Conservation (phyloP, 148 eudicot genomes). For the Mesembryanthemum crystallinum region DNA sequence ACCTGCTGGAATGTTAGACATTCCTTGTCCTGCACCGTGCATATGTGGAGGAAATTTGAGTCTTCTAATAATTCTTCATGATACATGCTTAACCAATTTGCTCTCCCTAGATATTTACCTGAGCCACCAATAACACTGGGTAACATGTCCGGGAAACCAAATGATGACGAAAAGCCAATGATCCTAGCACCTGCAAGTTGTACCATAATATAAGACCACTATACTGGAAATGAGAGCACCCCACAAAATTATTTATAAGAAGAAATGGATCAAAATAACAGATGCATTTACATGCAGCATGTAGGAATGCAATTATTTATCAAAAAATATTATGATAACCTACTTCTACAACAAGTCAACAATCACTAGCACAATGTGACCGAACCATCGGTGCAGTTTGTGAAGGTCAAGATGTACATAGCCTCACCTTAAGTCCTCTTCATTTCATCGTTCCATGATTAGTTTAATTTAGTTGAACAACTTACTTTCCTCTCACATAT, state of each 20-base stretch:
- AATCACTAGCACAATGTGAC: too few species aligned
- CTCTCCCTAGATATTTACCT: slow-evolving; percentile 17
- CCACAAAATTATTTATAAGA: not conserved
- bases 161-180: slow-evolving; percentile 35
- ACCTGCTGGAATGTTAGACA: slow-evolving; percentile 9
- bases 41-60: slow-evolving; percentile 16
- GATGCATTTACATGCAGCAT: not conserved
- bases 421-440: too few species aligned
- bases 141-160: slow-evolving; percentile 32
- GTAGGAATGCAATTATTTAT: too few species aligned
- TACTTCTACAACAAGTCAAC: too few species aligned
- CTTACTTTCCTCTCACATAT: too few species aligned
- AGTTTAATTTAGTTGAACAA: too few species aligned
- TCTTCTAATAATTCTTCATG: slow-evolving; percentile 14
- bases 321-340: too few species aligned
- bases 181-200: slow-evolving; percentile 33
- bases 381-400: too few species aligned
- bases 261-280: not conserved
- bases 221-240: not conserved
- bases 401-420: too few species aligned
- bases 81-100: slow-evolving; percentile 9
- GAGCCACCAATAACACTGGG: slow-evolving; percentile 27
- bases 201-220: slow-evolving; percentile 11
- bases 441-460: too few species aligned
- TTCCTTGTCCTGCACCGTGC: slow-evolving; percentile 15